These are phyloP conservation scores for Fusarium gaditjirri DNA, from an alignment of 2,329 filamentous ascomycete genomes.

Conservation along the genomic window DNA sequence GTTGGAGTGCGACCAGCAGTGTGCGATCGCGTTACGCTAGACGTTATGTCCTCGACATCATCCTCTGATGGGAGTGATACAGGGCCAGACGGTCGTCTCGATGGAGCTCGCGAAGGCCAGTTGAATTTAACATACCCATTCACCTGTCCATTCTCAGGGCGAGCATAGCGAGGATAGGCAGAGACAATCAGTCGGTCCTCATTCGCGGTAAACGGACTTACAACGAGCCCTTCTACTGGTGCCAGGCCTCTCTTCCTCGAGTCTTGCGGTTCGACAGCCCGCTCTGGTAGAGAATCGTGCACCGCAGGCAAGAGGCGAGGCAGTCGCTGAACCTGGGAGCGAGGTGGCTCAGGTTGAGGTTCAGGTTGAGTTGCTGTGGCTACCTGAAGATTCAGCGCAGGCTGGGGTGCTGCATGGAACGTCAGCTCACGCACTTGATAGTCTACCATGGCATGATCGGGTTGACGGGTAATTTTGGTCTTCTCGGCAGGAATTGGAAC, in stretches of 20 bases:
- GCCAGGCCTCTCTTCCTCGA: slow-evolving; percentile 13
- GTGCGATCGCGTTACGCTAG: slow-evolving; percentile 15
- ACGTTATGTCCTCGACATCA: slow-evolving; percentile 30
- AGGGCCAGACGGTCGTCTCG: slow-evolving; percentile 22
- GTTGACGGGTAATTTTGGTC: slow-evolving; percentile 26
- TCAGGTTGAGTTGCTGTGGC: slow-evolving; percentile 19
- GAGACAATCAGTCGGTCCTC: slow-evolving; percentile 45
- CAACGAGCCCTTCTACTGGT: slow-evolving; percentile 17
- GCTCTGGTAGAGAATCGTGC: slow-evolving; percentile 6
- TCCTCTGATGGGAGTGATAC: slow-evolving; percentile 12
- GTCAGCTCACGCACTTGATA: slow-evolving; percentile 45
- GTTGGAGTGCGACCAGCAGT: slow-evolving; percentile 12
- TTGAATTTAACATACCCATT: slow-evolving; percentile 54
- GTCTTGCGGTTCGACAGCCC: slow-evolving; percentile 11
- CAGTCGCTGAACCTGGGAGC: slow-evolving; percentile 12
- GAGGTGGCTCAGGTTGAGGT: slow-evolving; percentile 13
- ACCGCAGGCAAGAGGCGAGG: slow-evolving; percentile 33
- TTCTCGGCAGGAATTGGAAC: slow-evolving; percentile 22
- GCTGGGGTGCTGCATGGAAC: slow-evolving; percentile 40
- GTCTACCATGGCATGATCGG: slow-evolving; percentile 43
- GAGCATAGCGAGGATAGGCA: slow-evolving; percentile 39
- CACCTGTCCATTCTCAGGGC: slow-evolving; percentile 49
- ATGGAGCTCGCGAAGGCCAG: slow-evolving; percentile 45
- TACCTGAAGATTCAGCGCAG: slow-evolving; percentile 32
- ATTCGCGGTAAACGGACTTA: slow-evolving; percentile 50